A percentile compares a stretch with the other conserved stretches of the same genome.
These are phyloP conservation scores for Kondoa malvinella DNA, from an alignment of 768 basidiomycete genomes.

Conservation along the genomic window DNA sequence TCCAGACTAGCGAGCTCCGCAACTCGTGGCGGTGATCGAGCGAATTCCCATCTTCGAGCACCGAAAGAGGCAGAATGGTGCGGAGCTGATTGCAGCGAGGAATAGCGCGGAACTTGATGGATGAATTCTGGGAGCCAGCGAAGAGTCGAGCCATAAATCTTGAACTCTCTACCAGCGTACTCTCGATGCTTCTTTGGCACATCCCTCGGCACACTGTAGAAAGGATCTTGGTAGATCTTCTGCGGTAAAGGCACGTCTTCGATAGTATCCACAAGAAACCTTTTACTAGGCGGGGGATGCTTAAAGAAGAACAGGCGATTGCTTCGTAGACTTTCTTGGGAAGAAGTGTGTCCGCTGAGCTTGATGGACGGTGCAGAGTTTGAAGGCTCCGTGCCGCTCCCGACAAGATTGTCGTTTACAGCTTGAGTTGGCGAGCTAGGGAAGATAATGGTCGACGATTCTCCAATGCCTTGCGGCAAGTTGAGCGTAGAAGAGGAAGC, in stretches of 20 bases:
- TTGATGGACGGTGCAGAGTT: conserved; percentile 16
- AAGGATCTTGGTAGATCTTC: conserved; percentile 58
- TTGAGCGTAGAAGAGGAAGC: background rate
- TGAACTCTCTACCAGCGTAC: conserved; percentile 63
- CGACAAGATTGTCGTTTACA: background rate
- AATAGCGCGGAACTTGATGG: background rate
- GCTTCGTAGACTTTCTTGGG: conserved; percentile 26
- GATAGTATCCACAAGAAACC: conserved; percentile 19
- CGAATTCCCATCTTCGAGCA: conserved; percentile 19
- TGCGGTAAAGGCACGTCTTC: conserved; percentile 34
- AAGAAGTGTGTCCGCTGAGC: conserved; percentile 35
- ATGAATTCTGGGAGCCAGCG: conserved; percentile 45
- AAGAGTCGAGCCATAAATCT: conserved; percentile 49
- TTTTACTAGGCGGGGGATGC: background rate
- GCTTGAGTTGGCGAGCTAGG: background rate
- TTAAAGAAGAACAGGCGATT: background rate
- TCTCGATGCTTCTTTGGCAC: conserved; percentile 51
- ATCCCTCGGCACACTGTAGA: conserved; percentile 57
- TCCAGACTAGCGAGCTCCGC: background rate
- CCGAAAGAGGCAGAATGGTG: background rate
- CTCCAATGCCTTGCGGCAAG: background rate
- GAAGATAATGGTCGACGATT: background rate
- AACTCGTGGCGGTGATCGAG: conserved; percentile 13
- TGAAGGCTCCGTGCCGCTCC: background rate
- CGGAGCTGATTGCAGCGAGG: background rate